phyloP scores from a whole-genome alignment of 345 rosid species.

The Eucalyptus curtisii region DNA sequence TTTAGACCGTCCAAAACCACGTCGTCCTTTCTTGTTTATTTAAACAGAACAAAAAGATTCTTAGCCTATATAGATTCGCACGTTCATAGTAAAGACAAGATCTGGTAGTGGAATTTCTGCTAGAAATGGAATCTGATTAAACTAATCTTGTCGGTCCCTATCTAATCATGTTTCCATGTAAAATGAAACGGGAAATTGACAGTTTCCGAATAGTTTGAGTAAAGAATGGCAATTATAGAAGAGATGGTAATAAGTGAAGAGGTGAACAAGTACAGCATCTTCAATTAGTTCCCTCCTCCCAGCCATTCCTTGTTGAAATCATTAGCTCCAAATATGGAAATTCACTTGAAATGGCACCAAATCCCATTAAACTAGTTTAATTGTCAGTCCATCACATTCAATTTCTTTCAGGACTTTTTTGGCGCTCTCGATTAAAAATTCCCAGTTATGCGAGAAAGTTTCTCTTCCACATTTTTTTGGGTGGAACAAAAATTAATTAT shows the following conservation, averaged over 20 bases:
- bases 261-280: background rate
- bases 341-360: background rate
- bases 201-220: background rate
- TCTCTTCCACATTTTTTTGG: background rate
- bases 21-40: background rate
- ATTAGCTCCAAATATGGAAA: background rate
- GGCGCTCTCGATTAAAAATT: accelerated
- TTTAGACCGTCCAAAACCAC: background rate
- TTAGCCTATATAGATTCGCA: background rate
- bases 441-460: background rate
- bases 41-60: background rate
- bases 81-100: background rate
- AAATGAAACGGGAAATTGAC: background rate
- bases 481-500: background rate
- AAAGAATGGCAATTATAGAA: background rate
- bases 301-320: background rate
- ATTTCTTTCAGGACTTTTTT: background rate
- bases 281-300: background rate
- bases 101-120: background rate
- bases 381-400: background rate
- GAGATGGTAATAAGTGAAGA: background rate
- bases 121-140: background rate
- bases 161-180: background rate
- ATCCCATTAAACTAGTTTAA: background rate
- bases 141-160: background rate